Percentiles rank a stretch among this genome's conserved stretches.
phyloP scores from a whole-genome alignment of 83 land plant genomes.

The Picea engelmannii region DNA sequence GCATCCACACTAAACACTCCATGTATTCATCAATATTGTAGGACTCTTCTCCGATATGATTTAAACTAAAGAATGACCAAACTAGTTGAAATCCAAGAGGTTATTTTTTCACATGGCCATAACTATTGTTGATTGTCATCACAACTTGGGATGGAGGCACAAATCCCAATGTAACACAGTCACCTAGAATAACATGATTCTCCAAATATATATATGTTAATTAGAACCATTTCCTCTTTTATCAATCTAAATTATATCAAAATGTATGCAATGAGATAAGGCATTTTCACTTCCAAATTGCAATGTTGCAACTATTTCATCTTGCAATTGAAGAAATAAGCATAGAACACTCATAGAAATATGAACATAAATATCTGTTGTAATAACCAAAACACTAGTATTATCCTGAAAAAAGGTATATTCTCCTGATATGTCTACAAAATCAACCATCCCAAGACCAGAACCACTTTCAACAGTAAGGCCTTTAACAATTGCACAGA shows the following conservation, averaged over 20 bases:
- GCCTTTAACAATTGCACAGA: conserved; percentile 74
- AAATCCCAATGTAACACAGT: conserved; percentile 86
- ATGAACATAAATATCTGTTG: conserved; percentile 67
- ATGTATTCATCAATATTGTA: conserved; percentile 15
- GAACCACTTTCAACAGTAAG: conserved; percentile 90
- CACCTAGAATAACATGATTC: conserved; percentile 88
- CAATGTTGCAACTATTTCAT: conserved; percentile 64
- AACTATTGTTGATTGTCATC: conserved; percentile 77
- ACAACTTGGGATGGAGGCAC: conserved; percentile 94
- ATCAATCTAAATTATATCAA: conserved; percentile 84
- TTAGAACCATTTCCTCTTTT: conserved; percentile 51
- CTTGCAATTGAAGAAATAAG: conserved; percentile 76
- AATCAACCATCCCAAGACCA: conserved; percentile 84
- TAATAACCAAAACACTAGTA: conserved; percentile 57
- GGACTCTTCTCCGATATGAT: conserved; percentile 16
- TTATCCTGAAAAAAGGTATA: conserved; percentile 87
- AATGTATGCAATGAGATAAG: conserved; percentile 77
- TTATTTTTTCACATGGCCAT: conserved; percentile 77
- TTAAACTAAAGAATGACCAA: conserved; percentile 48
- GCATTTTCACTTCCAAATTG: conserved; percentile 69
- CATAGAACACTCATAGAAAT: conserved; percentile 79
- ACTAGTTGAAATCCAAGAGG: conserved; percentile 74
- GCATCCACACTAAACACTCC: conserved; percentile 80
- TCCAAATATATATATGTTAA: conserved; percentile 76
- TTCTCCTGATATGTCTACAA: conserved; percentile 81